Base-by-base conservation (phyloP, 2,329 filamentous ascomycete species). In the Setomelanomma holmii region DNA sequence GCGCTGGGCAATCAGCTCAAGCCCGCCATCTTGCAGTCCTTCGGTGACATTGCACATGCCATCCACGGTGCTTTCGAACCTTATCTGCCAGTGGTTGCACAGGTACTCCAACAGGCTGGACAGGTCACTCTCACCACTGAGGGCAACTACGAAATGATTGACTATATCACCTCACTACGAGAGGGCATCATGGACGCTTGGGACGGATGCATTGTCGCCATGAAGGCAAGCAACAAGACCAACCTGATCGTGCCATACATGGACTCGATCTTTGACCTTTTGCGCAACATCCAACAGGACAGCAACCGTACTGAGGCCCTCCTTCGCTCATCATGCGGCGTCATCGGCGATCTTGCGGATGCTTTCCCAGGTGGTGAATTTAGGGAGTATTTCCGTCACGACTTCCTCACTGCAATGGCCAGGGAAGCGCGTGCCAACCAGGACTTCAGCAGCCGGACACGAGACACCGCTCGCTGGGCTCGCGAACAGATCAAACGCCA, bases 151-250 rank as follows among this genome's bases (percentile, higher is more conserved):
- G 95, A 99, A 78, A 96, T 98, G 89, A 88, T 93, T 51, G 93
- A 98, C 77, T 99, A 99, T 73, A 89, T 99, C 64, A 86, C 96
- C 60, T 96, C 93, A 17, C 84, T 99, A 42, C 89, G 95, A 47
- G 96, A 99, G 74, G 95, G 93, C 64, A 98, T 99, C 63, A 96
- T 98, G 89, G 95, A 99, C 82, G 95, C 95, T 27, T 99, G 96
- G 93, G 92, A 93, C 68, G 95, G 95, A 63, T 95, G 96, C 62
- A 92, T 99, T 71, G 87, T 93, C 74, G 92, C 95, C 46, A 92
- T 98, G 89, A 96, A 95, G 81, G 79, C 83, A 45, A 90, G 88
- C 69, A 81, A 80, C 69, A 93, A 93, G 81, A 87, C 88, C 52
- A 79, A 85, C 73, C 79, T 86, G 35, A 83, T 97, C 23, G 84